Evolutionary conservation across 225 moss, liverwort and hornwort species (phyloP), one percentile per base, ranked within the genome.

Genomic region (Thuidium tamariscinum): DNA sequence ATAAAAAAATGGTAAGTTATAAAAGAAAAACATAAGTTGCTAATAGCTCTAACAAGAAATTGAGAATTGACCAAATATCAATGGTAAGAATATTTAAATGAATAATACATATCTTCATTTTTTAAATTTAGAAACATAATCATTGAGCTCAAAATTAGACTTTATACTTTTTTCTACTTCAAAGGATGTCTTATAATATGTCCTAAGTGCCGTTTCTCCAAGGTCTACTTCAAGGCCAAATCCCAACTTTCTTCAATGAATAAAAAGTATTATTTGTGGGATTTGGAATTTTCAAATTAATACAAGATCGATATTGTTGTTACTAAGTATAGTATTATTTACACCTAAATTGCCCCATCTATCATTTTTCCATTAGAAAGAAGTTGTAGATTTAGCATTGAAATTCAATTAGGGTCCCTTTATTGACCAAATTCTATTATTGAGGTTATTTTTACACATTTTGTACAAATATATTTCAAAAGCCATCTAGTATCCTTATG

Each of bases 201-300:
- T 70, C 1, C 9, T 2, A 70, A 26, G 0, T 8, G 26, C 2
- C 0, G 1, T 14, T 15, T 25, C 8, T 25, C 37, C 2, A 70
- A 69, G 5, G 7, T 6, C 14, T 0, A 25, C 14, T 69, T 69
- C 4, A 41, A 41, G 14, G 25, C 8, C 41, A 39, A 25, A 69
- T 12, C 5, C 13, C 22, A 66, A 36, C 0, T 36, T 68, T 25
- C 4, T 39, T 13, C 1, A 1, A 41, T 41, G 15, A 69, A 41
- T 41, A 2, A 25, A 41, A 42, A 26, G 15, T 5, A 26, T 15
- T 8, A 69, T 42, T 0, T 15, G 1, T 16, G 0, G 9, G 2
- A 41, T 41, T 69, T 25, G 5, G 3, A 69, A 42, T 42, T 26
- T 5, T 1, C 16, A 70, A 42, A 70, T 27, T 8, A 39, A 70